A percentile compares a stretch with the other conserved stretches of the same genome.
phyloP scores from a whole-genome alignment of 2,329 filamentous ascomycete genomes.

The Camptophora hylomeconis region DNA sequence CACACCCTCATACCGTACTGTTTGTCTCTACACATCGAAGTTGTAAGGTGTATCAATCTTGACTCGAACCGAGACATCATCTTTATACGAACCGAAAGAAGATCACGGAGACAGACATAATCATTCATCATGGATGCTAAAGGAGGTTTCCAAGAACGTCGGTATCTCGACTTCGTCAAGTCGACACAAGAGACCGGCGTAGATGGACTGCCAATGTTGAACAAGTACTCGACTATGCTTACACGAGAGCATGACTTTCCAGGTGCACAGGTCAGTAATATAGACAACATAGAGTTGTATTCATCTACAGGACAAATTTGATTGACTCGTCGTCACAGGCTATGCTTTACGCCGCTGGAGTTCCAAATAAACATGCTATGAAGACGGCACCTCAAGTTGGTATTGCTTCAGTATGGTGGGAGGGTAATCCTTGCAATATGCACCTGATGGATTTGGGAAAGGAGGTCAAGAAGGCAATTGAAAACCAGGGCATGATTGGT shows the following conservation, averaged over 20 bases:
- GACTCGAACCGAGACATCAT: too few relatives aligned
- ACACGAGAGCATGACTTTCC: conserved; percentile 83
- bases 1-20: too few relatives aligned
- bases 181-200: conserved; percentile 37
- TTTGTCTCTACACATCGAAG: too few relatives aligned
- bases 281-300: conserved; percentile 2
- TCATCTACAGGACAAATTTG: too few relatives aligned
- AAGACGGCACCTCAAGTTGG: conserved; percentile 84
- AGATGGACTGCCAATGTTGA: conserved; percentile 55
- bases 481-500: conserved; percentile 74
- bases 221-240: conserved; percentile 72
- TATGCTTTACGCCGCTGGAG: conserved; percentile 88
- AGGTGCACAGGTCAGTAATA: conserved; percentile 58
- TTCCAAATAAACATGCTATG: conserved; percentile 73
- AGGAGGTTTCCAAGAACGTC: conserved; percentile 19
- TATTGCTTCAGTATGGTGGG: conserved; percentile 90
- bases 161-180: conserved; percentile 45
- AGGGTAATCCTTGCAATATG: conserved; percentile 85
- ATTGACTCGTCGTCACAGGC: conserved; percentile 53
- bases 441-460: conserved; percentile 75
- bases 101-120: too few relatives aligned
- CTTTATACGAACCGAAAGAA: too few relatives aligned
- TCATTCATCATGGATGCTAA: conserved; percentile 16
- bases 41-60: too few relatives aligned
- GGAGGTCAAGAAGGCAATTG: conserved; percentile 68